These are phyloP conservation scores for Tricholoma bakamatsutake DNA, from an alignment of 768 basidiomycete genomes.

Conservation along the genomic window DNA sequence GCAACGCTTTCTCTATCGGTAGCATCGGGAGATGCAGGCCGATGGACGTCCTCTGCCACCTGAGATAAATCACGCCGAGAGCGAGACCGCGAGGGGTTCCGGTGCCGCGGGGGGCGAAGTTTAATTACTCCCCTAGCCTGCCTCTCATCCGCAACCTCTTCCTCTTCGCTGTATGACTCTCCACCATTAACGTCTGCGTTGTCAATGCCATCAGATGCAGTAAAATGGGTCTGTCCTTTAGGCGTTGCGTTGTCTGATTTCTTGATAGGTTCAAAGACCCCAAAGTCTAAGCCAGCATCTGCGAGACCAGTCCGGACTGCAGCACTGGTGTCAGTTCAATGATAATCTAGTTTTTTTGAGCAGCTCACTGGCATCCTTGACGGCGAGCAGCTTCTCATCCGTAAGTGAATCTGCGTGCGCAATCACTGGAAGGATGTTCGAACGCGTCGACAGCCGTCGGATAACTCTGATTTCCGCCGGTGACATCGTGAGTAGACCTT, in stretches of 20 bases:
- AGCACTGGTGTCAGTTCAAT: slow-evolving; percentile 4
- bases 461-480: slow-evolving; percentile 78
- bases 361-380: slow-evolving; percentile 56
- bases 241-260: slow-evolving; percentile 20
- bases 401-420: slow-evolving; percentile 80
- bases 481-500: slow-evolving; percentile 56
- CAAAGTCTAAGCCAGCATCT: slow-evolving; percentile 67
- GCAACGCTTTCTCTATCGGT: slow-evolving; percentile 66
- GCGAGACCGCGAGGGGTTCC: slow-evolving; percentile 57
- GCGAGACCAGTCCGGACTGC: slow-evolving; percentile 59
- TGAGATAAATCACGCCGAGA: slow-evolving; percentile 65
- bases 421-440: slow-evolving; percentile 79
- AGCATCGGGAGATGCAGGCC: slow-evolving; percentile 52
- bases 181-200: slow-evolving; percentile 22
- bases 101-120: slow-evolving; percentile 49
- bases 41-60: slow-evolving; percentile 51
- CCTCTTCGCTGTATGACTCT: slow-evolving; percentile 30
- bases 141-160: slow-evolving; percentile 47
- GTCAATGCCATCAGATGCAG: slow-evolving; percentile 19
- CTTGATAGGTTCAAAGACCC: slow-evolving; percentile 58
- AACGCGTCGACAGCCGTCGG: slow-evolving; percentile 63
- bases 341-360: slow-evolving; percentile 1
- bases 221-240: slow-evolving; percentile 32
- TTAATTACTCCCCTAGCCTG: slow-evolving; percentile 73
- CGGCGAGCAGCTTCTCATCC: slow-evolving; percentile 61